A percentile compares a stretch with the other conserved stretches of the same genome.
Conservation (phyloP, 768 basidiomycete species). For the Termitomyces sp. region DNA sequence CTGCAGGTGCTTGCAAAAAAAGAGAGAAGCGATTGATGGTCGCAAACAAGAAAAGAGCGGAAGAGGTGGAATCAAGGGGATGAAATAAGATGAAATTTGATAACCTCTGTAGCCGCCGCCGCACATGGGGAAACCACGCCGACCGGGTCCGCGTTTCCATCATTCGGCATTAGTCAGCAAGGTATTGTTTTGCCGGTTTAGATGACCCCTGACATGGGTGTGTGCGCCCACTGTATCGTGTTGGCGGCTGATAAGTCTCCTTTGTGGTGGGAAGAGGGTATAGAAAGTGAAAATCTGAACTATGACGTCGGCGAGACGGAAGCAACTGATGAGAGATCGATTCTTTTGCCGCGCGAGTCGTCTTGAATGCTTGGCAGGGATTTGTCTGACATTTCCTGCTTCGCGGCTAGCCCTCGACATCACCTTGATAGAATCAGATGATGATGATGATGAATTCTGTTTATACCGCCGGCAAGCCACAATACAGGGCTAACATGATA, state of each 20-base stretch:
- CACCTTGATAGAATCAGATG: neutral
- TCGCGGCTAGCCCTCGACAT: neutral
- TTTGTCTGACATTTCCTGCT: neutral
- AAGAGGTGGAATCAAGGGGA: neutral
- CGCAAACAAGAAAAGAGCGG: neutral
- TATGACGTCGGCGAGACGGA: slow-evolving; percentile 1
- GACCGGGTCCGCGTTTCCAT: slow-evolving; percentile 3
- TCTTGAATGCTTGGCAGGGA: slow-evolving; percentile 3
- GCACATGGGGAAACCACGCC: slow-evolving; percentile 3
- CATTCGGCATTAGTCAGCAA: slow-evolving; percentile 10
- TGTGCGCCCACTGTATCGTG: neutral
- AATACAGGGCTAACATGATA: too few relatives aligned
- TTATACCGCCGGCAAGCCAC: too few relatives aligned
- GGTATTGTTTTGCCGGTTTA: neutral
- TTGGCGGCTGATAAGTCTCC: neutral
- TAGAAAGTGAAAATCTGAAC: neutral
- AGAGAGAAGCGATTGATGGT: neutral
- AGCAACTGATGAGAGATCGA: neutral
- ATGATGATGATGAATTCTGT: too few relatives aligned
- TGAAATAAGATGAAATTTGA: neutral
- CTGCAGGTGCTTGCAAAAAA: neutral
- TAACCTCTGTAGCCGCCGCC: neutral
- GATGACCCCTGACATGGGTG: neutral
- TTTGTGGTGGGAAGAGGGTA: neutral
- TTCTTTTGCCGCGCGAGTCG: slow-evolving; percentile 1